Percentiles rank a stretch among this genome's conserved stretches.
Evolutionary conservation across 306 rosid genomes (phyloP).

Genomic region (Medicago lupulina): DNA sequence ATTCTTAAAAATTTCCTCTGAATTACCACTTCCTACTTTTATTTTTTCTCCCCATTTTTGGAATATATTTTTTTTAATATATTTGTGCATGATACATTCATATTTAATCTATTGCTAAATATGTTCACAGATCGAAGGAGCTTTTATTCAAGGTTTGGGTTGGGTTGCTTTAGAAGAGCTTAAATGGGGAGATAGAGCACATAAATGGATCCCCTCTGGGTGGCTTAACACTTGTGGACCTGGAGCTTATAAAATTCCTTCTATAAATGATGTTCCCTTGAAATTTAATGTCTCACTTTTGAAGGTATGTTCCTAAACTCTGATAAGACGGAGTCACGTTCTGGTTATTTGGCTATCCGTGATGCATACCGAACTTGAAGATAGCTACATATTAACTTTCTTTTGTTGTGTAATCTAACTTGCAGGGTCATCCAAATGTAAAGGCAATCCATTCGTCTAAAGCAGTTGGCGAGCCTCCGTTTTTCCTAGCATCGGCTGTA

Average conservation of each 20-base stretch:
- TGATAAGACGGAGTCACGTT: background rate
- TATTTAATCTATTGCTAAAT: slow-evolving; percentile 33
- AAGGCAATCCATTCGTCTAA: slow-evolving; percentile 94
- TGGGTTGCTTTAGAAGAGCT: slow-evolving; percentile 96
- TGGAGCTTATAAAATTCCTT: slow-evolving; percentile 89
- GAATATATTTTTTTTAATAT: slow-evolving; percentile 21
- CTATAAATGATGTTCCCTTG: slow-evolving; percentile 81
- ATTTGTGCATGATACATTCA: slow-evolving; percentile 16
- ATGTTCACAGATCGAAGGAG: slow-evolving; percentile 81
- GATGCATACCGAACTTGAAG: slow-evolving; percentile 1
- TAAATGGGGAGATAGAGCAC: slow-evolving; percentile 96
- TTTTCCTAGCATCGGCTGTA: slow-evolving; percentile 84
- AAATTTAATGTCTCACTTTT: slow-evolving; percentile 83
- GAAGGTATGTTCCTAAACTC: slow-evolving; percentile 62
- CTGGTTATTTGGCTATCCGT: slow-evolving; percentile 24
- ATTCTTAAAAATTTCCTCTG: slow-evolving; percentile 2
- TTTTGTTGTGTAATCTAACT: slow-evolving; percentile 34
- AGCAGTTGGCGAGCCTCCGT: slow-evolving; percentile 99
- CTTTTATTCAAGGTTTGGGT: slow-evolving; percentile 94
- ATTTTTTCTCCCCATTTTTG: slow-evolving; percentile 20
- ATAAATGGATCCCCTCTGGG: slow-evolving; percentile 84
- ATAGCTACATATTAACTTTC: slow-evolving; percentile 4
- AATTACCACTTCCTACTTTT: slow-evolving; percentile 9
- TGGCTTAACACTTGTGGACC: slow-evolving; percentile 81
- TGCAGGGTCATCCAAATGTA: slow-evolving; percentile 91